Conservation (phyloP, 208 protist species). For the Tritrichomonas foetus region DNA sequence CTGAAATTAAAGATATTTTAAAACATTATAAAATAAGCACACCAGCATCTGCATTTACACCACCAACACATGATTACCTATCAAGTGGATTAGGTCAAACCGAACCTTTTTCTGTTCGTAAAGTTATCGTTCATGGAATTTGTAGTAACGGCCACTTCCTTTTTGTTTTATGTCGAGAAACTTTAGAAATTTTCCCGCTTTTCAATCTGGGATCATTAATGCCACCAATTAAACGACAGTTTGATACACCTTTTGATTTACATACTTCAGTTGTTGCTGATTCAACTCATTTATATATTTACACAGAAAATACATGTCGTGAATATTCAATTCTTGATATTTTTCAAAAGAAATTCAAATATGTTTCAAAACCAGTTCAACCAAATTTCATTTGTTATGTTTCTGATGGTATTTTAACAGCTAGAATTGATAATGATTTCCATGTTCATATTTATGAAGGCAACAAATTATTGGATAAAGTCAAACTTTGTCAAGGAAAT, state of each 20-base stretch:
- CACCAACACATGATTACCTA: background rate
- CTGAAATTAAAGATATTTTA: background rate
- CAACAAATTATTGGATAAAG: background rate
- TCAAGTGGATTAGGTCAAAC: background rate
- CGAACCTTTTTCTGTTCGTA: background rate
- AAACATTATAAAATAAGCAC: background rate
- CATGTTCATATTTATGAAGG: too few species aligned
- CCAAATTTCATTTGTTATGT: background rate
- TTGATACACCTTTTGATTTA: background rate
- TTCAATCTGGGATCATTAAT: background rate
- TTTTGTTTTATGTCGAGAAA: background rate
- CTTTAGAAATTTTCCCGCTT: background rate
- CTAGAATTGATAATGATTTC: background rate
- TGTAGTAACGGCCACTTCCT: background rate
- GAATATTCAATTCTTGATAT: background rate
- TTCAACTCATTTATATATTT: background rate
- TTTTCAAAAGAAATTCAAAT: background rate
- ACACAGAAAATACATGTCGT: too few species aligned
- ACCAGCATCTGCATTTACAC: background rate
- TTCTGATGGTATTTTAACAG: background rate
- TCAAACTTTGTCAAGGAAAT: background rate
- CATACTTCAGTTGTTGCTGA: background rate
- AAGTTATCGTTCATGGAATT: background rate
- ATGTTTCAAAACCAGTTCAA: background rate
- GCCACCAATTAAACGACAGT: background rate